These are phyloP conservation scores for Pachysolen tannophilus DNA, from an alignment of 805 yeast genomes.

Conservation along the genomic window DNA sequence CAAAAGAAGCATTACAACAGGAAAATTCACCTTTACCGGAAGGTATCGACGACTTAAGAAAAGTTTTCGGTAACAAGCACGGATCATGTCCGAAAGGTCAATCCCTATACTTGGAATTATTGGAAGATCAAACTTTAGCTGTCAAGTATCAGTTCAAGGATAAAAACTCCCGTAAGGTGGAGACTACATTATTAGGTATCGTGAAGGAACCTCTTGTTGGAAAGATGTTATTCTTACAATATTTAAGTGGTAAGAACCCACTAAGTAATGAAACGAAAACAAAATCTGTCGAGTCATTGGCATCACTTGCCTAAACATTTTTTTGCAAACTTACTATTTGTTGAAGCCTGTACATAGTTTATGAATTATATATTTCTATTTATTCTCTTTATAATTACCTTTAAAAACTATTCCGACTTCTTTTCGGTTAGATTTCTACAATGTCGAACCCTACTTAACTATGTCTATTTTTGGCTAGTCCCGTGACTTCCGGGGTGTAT, in stretches of 20 bases:
- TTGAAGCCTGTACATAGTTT: no score
- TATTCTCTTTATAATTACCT: no score
- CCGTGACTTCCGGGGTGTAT: no score
- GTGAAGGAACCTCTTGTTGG: slow-evolving; percentile 46
- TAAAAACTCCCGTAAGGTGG: slow-evolving; percentile 5
- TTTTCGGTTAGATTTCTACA: no score
- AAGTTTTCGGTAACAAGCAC: slow-evolving; percentile 47
- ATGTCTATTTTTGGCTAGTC: no score
- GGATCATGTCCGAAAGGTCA: slow-evolving; percentile 75
- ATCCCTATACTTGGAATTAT: slow-evolving; percentile 50
- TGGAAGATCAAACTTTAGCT: slow-evolving; percentile 36
- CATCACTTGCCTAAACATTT: slow-evolving; percentile 3
- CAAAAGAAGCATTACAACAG: slow-evolving; percentile 35
- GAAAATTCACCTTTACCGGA: slow-evolving; percentile 36
- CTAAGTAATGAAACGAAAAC: slow-evolving; percentile 48
- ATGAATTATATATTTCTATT: no score
- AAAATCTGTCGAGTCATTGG: slow-evolving; percentile 24
- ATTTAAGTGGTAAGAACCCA: slow-evolving; percentile 63
- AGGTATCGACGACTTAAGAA: slow-evolving; percentile 64
- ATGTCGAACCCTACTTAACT: no score
- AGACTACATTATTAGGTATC: slow-evolving; percentile 15
- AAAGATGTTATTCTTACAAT: slow-evolving; percentile 64
- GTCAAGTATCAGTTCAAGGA: slow-evolving; percentile 34
- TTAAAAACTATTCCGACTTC: no score
- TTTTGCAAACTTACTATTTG: no score